phyloP scores from a whole-genome alignment of 1,139 yeast genomes.

The Eremothecium gossypii region DNA sequence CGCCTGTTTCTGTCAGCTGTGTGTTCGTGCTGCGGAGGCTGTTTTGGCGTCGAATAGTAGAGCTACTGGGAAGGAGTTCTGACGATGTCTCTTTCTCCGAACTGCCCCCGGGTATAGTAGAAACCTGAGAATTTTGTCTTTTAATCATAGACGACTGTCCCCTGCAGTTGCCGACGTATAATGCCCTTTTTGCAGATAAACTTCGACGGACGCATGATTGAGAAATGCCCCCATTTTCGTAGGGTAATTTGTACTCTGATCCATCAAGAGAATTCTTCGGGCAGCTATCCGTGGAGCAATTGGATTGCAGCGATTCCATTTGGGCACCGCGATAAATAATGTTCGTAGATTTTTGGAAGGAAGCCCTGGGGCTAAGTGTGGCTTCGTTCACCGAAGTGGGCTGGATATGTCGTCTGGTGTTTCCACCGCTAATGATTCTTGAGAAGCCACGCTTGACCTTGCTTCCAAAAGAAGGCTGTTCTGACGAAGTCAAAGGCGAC shows the following conservation, averaged over 20 bases:
- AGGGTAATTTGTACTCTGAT: background rate
- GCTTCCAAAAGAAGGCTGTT: constrained; percentile 22
- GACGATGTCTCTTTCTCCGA: too few relatives aligned
- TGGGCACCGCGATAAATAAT: background rate
- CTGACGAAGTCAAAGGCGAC: constrained; percentile 5
- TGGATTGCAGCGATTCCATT: background rate
- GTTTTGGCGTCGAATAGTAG: background rate
- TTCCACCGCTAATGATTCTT: constrained; percentile 20
- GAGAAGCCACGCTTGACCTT: constrained; percentile 23
- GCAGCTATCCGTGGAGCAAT: background rate
- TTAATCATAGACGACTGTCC: background rate
- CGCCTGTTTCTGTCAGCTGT: constrained; percentile 4
- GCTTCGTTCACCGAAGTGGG: background rate
- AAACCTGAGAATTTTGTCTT: background rate
- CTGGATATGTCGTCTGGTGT: background rate
- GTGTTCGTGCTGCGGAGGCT: background rate
- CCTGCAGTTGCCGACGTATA: background rate
- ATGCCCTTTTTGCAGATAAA: too few relatives aligned
- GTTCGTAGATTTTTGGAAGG: background rate
- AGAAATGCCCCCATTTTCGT: too few relatives aligned
- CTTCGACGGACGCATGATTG: too few relatives aligned
- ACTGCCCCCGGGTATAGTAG: background rate
- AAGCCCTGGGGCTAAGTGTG: background rate
- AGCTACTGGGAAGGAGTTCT: background rate
- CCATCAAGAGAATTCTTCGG: background rate